These are phyloP conservation scores for Plenodomus biglobosus DNA, from an alignment of 2,329 filamentous ascomycete genomes.

Conservation along the genomic window DNA sequence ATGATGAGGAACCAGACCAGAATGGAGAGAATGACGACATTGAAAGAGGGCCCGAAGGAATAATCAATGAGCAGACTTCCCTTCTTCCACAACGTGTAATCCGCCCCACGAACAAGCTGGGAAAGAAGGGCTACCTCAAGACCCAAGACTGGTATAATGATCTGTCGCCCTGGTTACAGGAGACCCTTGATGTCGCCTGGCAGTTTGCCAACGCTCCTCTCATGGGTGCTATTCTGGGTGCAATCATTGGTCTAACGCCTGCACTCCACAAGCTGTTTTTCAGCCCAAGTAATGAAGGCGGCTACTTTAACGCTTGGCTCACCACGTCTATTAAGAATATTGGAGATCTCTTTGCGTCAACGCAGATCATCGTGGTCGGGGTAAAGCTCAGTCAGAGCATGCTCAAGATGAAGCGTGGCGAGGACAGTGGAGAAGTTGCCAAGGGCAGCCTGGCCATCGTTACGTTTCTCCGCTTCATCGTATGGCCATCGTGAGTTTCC, in stretches of 20 bases:
- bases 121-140: conserved; percentile 38
- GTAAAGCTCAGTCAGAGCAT: conserved; percentile 63
- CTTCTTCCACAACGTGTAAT: conserved; percentile 51
- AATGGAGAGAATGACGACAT: conserved; percentile 23
- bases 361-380: conserved; percentile 67
- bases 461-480: conserved; percentile 58
- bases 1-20: conserved; percentile 22
- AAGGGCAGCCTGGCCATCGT: conserved; percentile 56
- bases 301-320: conserved; percentile 67
- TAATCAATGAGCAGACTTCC: conserved; percentile 52
- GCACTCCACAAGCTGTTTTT: conserved; percentile 65
- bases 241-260: conserved; percentile 62
- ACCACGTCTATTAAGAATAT: conserved; percentile 63
- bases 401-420: conserved; percentile 49
- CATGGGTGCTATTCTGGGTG: conserved; percentile 61
- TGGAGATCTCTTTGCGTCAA: conserved; percentile 63
- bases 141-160: conserved; percentile 40
- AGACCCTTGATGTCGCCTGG: conserved; percentile 46
- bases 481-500: conserved; percentile 56
- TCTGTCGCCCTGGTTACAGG: conserved; percentile 44
- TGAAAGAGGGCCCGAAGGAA: conserved; percentile 26
- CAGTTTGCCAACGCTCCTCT: conserved; percentile 64
- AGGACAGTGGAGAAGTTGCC: conserved; percentile 49
- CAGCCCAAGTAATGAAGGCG: conserved; percentile 57
- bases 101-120: conserved; percentile 27